A percentile compares a stretch with the other conserved stretches of the same genome.
phyloP scores from a whole-genome alignment of 371 early-diverging fungal species.

The Mucor sp. region DNA sequence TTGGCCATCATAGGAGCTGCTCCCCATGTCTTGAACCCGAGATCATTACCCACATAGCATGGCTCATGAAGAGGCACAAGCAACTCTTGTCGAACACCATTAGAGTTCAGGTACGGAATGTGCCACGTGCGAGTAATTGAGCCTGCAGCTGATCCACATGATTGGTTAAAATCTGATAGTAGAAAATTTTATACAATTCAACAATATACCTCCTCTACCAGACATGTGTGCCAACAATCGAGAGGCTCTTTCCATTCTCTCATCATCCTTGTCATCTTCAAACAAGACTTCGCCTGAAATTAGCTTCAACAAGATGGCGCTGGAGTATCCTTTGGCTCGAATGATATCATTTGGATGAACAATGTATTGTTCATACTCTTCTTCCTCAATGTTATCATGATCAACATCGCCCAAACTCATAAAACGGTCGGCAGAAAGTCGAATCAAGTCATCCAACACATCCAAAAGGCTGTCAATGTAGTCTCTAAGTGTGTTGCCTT shows the following conservation, averaged over 20 bases:
- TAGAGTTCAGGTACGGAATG: slow-evolving; percentile 38
- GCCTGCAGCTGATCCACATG: slow-evolving; percentile 38
- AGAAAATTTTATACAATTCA: slow-evolving; percentile 2
- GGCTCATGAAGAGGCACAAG: slow-evolving; percentile 45
- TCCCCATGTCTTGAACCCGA: slow-evolving; percentile 57
- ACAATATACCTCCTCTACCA: slow-evolving; percentile 45
- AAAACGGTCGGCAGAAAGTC: slow-evolving; percentile 38
- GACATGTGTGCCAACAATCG: slow-evolving; percentile 47
- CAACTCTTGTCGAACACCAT: slow-evolving; percentile 30
- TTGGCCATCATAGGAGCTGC: slow-evolving; percentile 52
- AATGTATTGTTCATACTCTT: slow-evolving; percentile 21
- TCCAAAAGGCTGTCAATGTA: slow-evolving; percentile 21
- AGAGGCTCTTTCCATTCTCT: slow-evolving; percentile 40
- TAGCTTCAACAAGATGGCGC: slow-evolving; percentile 26
- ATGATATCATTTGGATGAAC: slow-evolving; percentile 28
- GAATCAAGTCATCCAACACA: slow-evolving; percentile 31
- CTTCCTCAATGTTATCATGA: slow-evolving; percentile 19
- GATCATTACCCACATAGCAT: slow-evolving; percentile 47
- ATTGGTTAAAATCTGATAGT: background rate
- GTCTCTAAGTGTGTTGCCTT: background rate
- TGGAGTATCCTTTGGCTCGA: slow-evolving; percentile 27
- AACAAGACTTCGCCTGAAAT: slow-evolving; percentile 30
- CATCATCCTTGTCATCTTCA: slow-evolving; percentile 33
- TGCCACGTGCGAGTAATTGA: slow-evolving; percentile 54
- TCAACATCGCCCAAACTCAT: slow-evolving; percentile 27